Conservation (phyloP, 129 eudicot species). For the Centrapalus pauciflorus region DNA sequence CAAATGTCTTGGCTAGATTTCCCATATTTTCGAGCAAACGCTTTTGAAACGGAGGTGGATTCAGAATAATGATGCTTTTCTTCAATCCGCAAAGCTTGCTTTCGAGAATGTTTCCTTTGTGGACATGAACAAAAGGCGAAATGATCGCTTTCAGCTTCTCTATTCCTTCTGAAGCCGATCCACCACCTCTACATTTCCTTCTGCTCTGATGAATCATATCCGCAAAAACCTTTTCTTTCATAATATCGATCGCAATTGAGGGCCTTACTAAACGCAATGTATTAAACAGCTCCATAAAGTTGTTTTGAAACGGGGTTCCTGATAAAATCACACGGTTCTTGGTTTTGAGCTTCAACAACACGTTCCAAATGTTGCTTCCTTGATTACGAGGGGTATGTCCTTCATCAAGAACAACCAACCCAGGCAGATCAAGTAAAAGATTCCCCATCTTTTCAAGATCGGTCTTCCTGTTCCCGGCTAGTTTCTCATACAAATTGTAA, state of each 20-base stretch:
- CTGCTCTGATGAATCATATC: constrained; percentile 7
- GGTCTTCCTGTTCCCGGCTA: constrained; percentile 24
- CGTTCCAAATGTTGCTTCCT: constrained; percentile 41
- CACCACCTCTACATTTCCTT: not conserved
- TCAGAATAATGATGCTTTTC: constrained; percentile 30
- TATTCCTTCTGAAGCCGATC: constrained; percentile 9
- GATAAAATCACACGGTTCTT: constrained; percentile 55
- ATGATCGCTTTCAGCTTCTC: constrained; percentile 40
- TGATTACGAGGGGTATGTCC: constrained; percentile 85
- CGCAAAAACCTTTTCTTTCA: constrained; percentile 20
- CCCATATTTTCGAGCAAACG: constrained; percentile 12
- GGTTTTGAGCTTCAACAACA: constrained; percentile 45
- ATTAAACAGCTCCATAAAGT: constrained; percentile 60
- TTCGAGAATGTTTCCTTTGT: constrained; percentile 46
- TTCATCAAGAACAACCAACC: constrained; percentile 71
- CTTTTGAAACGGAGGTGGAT: constrained; percentile 39
- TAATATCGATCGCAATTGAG: constrained; percentile 9
- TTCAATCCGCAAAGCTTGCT: constrained; percentile 47
- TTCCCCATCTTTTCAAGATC: constrained; percentile 19
- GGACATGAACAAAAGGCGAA: constrained; percentile 58
- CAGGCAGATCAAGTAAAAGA: constrained; percentile 46
- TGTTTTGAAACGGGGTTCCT: constrained; percentile 85
- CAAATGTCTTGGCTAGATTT: constrained; percentile 9
- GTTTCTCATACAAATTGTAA: constrained; percentile 41
- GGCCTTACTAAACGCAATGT: constrained; percentile 52